Evolutionary conservation across 345 rosid genomes (phyloP), one percentile per base, ranked within the genome.

Genomic region (Populus nigra): DNA sequence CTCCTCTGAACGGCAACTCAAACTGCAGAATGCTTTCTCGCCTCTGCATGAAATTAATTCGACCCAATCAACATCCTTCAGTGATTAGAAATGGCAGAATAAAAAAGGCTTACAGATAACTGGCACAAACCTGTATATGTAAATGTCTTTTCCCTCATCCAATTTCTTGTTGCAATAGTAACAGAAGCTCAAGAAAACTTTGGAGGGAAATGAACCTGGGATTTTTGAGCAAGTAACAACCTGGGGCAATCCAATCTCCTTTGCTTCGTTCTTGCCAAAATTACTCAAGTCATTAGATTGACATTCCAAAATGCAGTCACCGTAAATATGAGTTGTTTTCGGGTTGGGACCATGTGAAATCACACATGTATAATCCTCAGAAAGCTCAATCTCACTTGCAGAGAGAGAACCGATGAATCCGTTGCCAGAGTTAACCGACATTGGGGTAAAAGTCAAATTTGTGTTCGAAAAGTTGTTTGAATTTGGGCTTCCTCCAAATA

Each of bases 351-450:
- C 98, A 62, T 88, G 95, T 10, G 90, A 83, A 72, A 83, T 92
- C 36, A 93, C 90, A 62, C 99, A 86, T 71, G 99, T 96, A 86
- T 96, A 96, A 57, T 93, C 99, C 88, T 96, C 97, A 11, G 97
- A 94, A 69, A 87, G 90, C 87, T 91, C 97, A 83, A 93, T 87
- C 77, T 90, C 95, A 27, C 83, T 86, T 47, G 91, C 90, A 22
- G 92, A 86, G 15, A 87, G 86, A 78, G 84, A 73, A 8, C 72
- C 85, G 31, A 43, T 10, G 23, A 81, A 74, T 23, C 71, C 87
- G 71, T 72, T 79, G 69, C 71, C 75, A 71, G 85, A 73, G 50
- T 76, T 81, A 73, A 23, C 71, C 13, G 84, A 50, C 61, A 57
- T 61, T n/a, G 82, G 69, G 59, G 75, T 36, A 66, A 72, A 75